These are phyloP conservation scores for Rubia tinctorum DNA, from an alignment of 305 asterid genomes.

Conservation along the genomic window DNA sequence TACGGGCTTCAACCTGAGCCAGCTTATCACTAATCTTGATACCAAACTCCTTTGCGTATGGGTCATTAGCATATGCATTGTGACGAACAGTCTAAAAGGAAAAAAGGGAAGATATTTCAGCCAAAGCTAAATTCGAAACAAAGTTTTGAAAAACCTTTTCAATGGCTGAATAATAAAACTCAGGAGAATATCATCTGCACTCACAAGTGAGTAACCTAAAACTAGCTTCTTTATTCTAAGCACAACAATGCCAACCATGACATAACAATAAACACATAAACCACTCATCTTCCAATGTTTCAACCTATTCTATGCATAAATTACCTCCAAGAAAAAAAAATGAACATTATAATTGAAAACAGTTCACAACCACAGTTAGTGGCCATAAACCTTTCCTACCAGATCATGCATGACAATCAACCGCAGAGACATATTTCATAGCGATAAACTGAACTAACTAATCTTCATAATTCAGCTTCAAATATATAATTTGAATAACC, in stretches of 20 bases:
- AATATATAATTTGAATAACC: too few species aligned
- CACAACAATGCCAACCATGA: neutral
- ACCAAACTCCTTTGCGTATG: conserved; percentile 88
- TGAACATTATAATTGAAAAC: neutral
- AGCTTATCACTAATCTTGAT: conserved; percentile 73
- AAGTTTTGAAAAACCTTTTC: neutral
- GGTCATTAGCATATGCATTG: conserved; percentile 75
- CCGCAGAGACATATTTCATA: too few species aligned
- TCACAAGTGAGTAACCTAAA: neutral
- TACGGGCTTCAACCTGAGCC: conserved; percentile 97
- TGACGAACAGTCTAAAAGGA: conserved; percentile 62
- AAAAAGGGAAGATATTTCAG: neutral
- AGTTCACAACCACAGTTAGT: neutral
- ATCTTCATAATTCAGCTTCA: too few species aligned
- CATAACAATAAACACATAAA: neutral
- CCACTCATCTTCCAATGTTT: neutral
- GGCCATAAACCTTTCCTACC: neutral
- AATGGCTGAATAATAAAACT: too few species aligned
- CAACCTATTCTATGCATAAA: neutral
- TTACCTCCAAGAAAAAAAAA: neutral
- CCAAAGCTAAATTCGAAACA: neutral
- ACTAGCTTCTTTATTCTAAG: neutral
- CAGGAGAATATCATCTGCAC: neutral
- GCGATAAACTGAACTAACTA: too few species aligned
- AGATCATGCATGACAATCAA: too few species aligned